Conservation (phyloP, 306 rosid species). For the Quercus wislizeni region DNA sequence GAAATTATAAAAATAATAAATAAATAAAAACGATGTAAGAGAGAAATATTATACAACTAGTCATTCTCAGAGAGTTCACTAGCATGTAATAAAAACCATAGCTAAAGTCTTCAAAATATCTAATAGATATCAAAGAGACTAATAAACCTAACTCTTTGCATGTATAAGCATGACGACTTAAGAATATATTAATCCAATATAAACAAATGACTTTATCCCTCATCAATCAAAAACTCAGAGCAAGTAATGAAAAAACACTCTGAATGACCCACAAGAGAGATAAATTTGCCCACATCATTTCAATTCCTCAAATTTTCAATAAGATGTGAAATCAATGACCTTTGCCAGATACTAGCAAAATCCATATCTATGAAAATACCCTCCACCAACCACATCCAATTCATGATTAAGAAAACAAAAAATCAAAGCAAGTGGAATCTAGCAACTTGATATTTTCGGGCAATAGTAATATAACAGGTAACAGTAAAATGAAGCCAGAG, state of each 20-base stretch:
- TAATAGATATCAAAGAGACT: background rate
- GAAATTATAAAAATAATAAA: background rate
- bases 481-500: conserved; percentile 10
- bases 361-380: background rate
- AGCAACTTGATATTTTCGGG: conserved; percentile 11
- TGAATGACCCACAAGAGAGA: conserved; percentile 22
- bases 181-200: background rate
- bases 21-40: background rate
- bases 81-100: conserved; percentile 8
- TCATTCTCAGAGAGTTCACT: background rate
- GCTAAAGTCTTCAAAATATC: background rate
- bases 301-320: conserved; percentile 18
- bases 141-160: background rate
- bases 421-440: conserved; percentile 23
- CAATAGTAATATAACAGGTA: background rate
- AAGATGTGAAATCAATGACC: conserved; percentile 15
- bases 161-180: conserved; percentile 1
- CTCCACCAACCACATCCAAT: conserved; percentile 26
- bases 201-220: background rate
- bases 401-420: conserved; percentile 19
- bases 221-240: conserved; percentile 9
- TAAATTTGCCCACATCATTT: conserved; percentile 9
- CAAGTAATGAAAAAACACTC: conserved; percentile 11
- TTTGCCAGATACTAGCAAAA: conserved; percentile 27
- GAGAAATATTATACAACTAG: background rate